Evolutionary conservation across 345 rosid species (phyloP).

Genomic region (Populus pruinosa): DNA sequence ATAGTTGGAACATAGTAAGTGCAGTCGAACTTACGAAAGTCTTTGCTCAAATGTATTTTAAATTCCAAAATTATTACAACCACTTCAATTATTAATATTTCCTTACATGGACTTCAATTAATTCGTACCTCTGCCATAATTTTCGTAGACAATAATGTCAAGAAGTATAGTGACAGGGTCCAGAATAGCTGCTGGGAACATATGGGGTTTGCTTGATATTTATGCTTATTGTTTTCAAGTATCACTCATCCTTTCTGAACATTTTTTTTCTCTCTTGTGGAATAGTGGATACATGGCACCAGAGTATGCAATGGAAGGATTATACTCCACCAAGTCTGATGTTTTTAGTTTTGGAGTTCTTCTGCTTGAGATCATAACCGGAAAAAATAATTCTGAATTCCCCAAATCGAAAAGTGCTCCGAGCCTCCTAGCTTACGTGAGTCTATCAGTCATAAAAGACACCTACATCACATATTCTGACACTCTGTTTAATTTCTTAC

Average conservation of each 20-base stretch:
- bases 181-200: not conserved
- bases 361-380: slow-evolving; percentile 54
- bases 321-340: slow-evolving; percentile 53
- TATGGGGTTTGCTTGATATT: not conserved
- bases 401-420: slow-evolving; percentile 9
- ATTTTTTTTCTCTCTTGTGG: not conserved
- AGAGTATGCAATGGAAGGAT: slow-evolving; percentile 44
- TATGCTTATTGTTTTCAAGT: not conserved
- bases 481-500: not conserved
- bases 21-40: not conserved
- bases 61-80: too few relatives aligned
- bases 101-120: too few relatives aligned
- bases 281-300: slow-evolving; percentile 55
- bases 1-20: slow-evolving; percentile 58
- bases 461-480: not conserved
- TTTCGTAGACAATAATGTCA: not conserved
- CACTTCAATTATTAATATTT: too few relatives aligned
- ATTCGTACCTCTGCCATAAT: too few relatives aligned
- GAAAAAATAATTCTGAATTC: slow-evolving; percentile 32
- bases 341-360: slow-evolving; percentile 59
- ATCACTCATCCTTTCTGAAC: not conserved
- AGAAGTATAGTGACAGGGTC: not conserved
- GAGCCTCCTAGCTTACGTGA: slow-evolving; percentile 42
- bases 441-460: not conserved
- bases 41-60: too few relatives aligned